Conservation (phyloP, 768 basidiomycete genomes). For the Leucocoprinus leucothites region DNA sequence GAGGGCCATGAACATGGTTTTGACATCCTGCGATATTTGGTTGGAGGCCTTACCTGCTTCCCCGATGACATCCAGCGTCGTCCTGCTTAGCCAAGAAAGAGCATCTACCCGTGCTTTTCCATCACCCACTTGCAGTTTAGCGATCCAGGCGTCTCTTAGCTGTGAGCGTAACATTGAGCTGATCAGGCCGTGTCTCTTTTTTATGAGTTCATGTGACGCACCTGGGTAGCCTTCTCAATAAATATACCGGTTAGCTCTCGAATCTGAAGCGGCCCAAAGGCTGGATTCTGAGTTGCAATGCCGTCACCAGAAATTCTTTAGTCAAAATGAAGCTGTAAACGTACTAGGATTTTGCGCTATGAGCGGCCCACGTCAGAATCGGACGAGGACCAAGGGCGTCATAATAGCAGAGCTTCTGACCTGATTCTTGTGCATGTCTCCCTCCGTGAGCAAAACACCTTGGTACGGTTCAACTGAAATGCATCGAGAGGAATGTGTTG, state of each 20-base stretch:
- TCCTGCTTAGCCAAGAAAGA: constrained; percentile 59
- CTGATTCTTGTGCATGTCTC: constrained; percentile 43
- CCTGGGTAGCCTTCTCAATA: constrained; percentile 50
- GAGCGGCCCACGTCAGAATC: neutral
- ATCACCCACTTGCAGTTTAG: constrained; percentile 25
- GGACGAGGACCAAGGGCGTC: neutral
- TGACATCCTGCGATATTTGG: neutral
- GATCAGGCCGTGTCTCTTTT: no score
- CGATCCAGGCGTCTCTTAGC: constrained; percentile 49
- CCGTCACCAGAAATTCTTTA: neutral
- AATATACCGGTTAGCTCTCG: constrained; percentile 56
- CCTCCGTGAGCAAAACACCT: constrained; percentile 53
- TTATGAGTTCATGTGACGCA: constrained; percentile 15
- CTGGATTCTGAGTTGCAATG: constrained; percentile 64
- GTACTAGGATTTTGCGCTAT: constrained; percentile 41
- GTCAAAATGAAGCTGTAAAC: constrained; percentile 2
- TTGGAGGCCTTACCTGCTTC: constrained; percentile 28
- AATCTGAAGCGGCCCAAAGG: constrained; percentile 59
- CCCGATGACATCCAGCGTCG: constrained; percentile 76
- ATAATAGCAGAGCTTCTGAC: constrained; percentile 20
- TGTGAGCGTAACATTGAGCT: no score
- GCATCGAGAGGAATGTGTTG: constrained; percentile 14
- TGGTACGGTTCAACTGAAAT: constrained; percentile 23
- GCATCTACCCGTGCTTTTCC: constrained; percentile 46
- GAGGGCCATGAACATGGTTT: neutral